Percentiles rank a stretch among this genome's conserved stretches.
phyloP scores from a whole-genome alignment of 1,284 basidiomycete genomes.

The Phellopilus nigrolimitatus region DNA sequence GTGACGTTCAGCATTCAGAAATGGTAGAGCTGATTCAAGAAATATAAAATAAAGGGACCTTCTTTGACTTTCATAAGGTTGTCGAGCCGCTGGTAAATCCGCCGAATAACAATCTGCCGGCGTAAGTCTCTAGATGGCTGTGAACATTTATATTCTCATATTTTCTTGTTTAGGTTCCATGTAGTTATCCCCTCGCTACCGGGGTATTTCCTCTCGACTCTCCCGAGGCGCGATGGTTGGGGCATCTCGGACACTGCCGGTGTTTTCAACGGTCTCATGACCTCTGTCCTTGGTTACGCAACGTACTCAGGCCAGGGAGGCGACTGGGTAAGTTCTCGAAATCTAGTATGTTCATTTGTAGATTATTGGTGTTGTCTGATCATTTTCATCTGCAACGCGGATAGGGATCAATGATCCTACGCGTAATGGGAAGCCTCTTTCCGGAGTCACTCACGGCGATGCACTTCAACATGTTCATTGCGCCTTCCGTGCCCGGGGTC shows the following conservation, averaged over 20 bases:
- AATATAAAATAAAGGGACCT: too few species aligned
- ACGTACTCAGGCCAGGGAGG: constrained; percentile 26
- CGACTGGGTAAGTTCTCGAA: constrained; percentile 22
- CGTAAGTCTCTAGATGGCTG: too few species aligned
- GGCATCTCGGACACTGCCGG: constrained; percentile 22
- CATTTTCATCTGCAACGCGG: background rate
- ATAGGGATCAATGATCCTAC: constrained; percentile 22
- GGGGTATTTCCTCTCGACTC: constrained; percentile 24
- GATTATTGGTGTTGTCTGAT: background rate
- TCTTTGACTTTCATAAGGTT: too few species aligned
- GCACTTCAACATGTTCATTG: constrained; percentile 25
- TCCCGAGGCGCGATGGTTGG: constrained; percentile 21
- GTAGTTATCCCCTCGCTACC: constrained; percentile 26
- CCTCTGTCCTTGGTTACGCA: constrained; percentile 24
- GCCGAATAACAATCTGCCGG: too few species aligned
- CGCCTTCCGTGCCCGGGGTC: background rate
- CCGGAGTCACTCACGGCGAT: too few species aligned
- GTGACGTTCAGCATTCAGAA: too few species aligned
- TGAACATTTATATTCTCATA: too few species aligned
- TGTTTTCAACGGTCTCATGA: constrained; percentile 25
- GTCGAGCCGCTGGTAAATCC: too few species aligned
- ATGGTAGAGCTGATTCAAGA: too few species aligned
- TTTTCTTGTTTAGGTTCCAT: constrained; percentile 25
- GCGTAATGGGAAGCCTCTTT: too few species aligned
- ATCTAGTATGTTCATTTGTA: background rate